A percentile compares a stretch with the other conserved stretches of the same genome.
These are phyloP conservation scores for Geotrichum aggregatum DNA, from an alignment of 1,139 yeast genomes.

Conservation along the genomic window DNA sequence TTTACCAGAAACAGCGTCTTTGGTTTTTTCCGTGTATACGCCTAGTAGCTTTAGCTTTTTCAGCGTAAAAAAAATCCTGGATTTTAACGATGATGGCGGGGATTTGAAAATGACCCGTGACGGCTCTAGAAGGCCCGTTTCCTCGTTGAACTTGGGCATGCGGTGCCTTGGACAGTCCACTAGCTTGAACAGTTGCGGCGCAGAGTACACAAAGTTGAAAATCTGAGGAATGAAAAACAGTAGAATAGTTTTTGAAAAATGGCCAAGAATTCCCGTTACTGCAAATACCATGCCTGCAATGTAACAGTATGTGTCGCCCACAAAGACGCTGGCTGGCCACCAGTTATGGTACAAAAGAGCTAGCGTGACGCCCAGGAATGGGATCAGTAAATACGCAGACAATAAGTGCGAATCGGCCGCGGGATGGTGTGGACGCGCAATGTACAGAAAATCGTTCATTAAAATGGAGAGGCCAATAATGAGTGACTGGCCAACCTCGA, in stretches of 20 bases:
- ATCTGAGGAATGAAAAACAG: conserved; percentile 87
- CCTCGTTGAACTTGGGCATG: conserved; percentile 66
- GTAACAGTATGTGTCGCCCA: conserved; percentile 96
- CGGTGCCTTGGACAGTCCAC: conserved; percentile 96
- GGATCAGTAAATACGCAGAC: conserved; percentile 73
- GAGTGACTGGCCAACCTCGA: conserved; percentile 92
- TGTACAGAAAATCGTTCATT: conserved; percentile 70
- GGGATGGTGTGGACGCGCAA: conserved; percentile 55
- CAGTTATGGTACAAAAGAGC: conserved; percentile 76
- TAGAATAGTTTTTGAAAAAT: conserved; percentile 86
- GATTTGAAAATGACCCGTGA: conserved; percentile 48
- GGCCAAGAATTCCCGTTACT: conserved; percentile 92
- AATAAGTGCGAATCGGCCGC: conserved; percentile 75
- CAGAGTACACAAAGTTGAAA: conserved; percentile 78
- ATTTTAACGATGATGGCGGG: conserved; percentile 36
- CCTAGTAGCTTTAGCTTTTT: conserved; percentile 50
- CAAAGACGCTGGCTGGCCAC: conserved; percentile 90
- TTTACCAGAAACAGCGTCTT: conserved; percentile 24
- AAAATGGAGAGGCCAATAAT: conserved; percentile 68
- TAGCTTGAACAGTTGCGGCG: conserved; percentile 80
- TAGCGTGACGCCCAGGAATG: conserved; percentile 79
- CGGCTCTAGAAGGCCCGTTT: conserved; percentile 75
- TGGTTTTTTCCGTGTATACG: conserved; percentile 40
- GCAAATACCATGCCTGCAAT: conserved; percentile 99
- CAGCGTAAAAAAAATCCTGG: conserved; percentile 36